These are phyloP conservation scores for Paramecium sonneborni DNA, from an alignment of 73 alveolate genomes.

Conservation along the genomic window DNA sequence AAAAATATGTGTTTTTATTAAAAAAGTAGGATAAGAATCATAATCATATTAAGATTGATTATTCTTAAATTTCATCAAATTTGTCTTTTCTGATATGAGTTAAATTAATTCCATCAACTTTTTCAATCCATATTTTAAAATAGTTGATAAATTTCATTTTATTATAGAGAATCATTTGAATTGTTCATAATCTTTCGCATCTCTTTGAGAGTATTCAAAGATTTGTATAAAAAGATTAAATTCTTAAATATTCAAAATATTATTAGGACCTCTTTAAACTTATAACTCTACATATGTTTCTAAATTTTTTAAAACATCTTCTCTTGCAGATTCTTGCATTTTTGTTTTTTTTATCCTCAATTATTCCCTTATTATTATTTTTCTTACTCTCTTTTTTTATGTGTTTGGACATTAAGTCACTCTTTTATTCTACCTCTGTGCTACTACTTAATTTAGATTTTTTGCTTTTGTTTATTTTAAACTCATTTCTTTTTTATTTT, in stretches of 20 bases:
- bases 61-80: background rate
- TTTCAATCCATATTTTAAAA: background rate
- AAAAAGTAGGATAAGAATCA: background rate
- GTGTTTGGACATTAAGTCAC: background rate
- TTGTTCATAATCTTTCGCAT: background rate
- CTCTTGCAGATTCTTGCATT: background rate
- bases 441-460: background rate
- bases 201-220: background rate
- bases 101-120: background rate
- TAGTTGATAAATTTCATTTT: background rate
- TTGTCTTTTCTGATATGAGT: background rate
- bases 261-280: background rate
- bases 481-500: background rate
- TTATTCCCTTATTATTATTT: background rate
- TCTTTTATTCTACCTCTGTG: background rate
- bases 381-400: background rate
- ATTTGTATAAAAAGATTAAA: background rate
- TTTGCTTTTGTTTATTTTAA: background rate
- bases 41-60: background rate
- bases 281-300: background rate
- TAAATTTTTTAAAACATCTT: background rate
- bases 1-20: background rate
- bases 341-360: background rate
- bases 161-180: background rate
- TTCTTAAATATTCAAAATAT: background rate